Conservation (phyloP, 345 rosid species). For the Punica granatum region DNA sequence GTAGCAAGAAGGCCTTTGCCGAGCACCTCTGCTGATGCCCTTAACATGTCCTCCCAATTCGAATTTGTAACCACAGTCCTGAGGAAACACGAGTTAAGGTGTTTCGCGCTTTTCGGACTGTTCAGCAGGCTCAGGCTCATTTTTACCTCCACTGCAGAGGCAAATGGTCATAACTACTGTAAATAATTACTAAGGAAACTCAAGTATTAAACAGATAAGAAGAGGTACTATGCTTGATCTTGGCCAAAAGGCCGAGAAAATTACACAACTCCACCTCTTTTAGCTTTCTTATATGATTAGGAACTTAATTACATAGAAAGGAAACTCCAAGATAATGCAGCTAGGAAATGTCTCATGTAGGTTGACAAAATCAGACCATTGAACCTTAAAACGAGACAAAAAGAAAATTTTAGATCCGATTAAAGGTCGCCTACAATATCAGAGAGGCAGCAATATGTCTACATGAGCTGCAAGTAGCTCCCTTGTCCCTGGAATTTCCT, state of each 20-base stretch:
- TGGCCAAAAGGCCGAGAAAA: too few relatives aligned
- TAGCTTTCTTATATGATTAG: too few relatives aligned
- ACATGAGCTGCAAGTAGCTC: background rate
- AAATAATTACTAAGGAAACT: background rate
- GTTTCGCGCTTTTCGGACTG: conserved; percentile 24
- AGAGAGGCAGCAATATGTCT: background rate
- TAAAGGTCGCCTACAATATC: background rate
- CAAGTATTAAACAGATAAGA: too few relatives aligned
- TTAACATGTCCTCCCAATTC: conserved; percentile 67
- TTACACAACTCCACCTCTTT: too few relatives aligned
- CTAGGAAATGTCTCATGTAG: too few relatives aligned
- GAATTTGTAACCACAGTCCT: conserved; percentile 60
- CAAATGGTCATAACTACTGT: background rate
- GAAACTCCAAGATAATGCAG: too few relatives aligned
- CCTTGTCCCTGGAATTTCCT: background rate
- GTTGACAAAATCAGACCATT: too few relatives aligned
- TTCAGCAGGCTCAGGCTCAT: background rate
- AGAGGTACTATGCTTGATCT: too few relatives aligned
- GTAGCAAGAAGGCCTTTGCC: conserved; percentile 63
- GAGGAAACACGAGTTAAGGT: conserved; percentile 57
- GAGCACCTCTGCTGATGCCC: conserved; percentile 87
- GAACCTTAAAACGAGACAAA: background rate
- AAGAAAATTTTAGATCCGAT: background rate
- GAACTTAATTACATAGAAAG: too few relatives aligned
- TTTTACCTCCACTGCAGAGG: background rate